Percentiles rank a stretch among this genome's conserved stretches.
phyloP scores from a whole-genome alignment of 495 filamentous ascomycete genomes.

The Hyaloscypha finlandica region DNA sequence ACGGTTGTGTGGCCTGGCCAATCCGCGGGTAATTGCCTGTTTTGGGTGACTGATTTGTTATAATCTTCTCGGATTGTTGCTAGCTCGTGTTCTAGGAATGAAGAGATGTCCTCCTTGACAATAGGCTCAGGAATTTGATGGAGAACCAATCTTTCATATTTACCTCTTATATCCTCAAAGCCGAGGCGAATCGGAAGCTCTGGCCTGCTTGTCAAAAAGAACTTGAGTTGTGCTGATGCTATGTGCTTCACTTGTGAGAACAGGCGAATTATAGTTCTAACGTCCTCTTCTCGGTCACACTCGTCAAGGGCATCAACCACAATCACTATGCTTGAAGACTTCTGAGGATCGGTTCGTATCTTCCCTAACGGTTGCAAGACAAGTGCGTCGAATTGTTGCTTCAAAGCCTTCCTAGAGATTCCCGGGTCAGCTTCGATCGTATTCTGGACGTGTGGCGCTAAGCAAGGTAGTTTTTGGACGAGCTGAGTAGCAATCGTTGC shows the following conservation, averaged over 20 bases:
- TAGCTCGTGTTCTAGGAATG: slow-evolving; percentile 2
- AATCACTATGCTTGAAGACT: slow-evolving; percentile 16
- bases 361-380: slow-evolving; percentile 19
- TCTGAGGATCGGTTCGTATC: background rate
- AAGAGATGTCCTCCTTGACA: background rate
- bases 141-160: background rate
- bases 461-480: slow-evolving; percentile 8
- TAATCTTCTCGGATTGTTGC: slow-evolving; percentile 8
- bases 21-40: background rate
- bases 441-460: slow-evolving; percentile 17
- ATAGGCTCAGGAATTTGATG: background rate
- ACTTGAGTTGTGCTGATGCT: slow-evolving; percentile 28
- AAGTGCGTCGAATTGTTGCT: slow-evolving; percentile 26
- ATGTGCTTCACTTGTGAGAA: slow-evolving; percentile 39
- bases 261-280: slow-evolving; percentile 9
- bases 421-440: slow-evolving; percentile 16
- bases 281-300: too few species aligned
- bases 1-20: background rate
- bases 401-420: slow-evolving; percentile 19
- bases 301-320: slow-evolving; percentile 30
- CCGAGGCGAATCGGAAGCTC: slow-evolving; percentile 9
- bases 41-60: background rate
- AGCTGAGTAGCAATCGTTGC: slow-evolving; percentile 21
- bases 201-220: slow-evolving; percentile 30
- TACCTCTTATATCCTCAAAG: slow-evolving; percentile 6